A percentile compares a stretch with the other conserved stretches of the same genome.
Evolutionary conservation across 225 moss, liverwort and hornwort species (phyloP).

Genomic region (Bryoerythrophyllum caledonicum): DNA sequence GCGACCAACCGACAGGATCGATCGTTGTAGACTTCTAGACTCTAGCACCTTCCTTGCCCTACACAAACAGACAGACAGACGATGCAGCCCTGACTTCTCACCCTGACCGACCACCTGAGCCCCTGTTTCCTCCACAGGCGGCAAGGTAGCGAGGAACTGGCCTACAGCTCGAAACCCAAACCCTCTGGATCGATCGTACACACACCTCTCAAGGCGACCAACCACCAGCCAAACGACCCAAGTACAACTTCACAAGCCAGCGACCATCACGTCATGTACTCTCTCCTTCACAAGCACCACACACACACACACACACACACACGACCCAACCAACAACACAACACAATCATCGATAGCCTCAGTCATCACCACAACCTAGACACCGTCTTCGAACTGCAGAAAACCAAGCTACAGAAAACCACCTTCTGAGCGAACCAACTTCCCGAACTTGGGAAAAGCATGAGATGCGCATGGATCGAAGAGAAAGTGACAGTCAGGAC

Average conservation of each 20-base stretch:
- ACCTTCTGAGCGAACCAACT: too few relatives aligned
- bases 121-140: not conserved
- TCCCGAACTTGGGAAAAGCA: not conserved
- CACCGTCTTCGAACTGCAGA: too few relatives aligned
- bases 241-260: not conserved
- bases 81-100: too few relatives aligned
- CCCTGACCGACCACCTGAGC: not conserved
- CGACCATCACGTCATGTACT: not conserved
- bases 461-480: conserved; percentile 8
- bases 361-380: not conserved
- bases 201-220: conserved; percentile 25
- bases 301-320: not conserved
- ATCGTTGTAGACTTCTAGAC: not conserved
- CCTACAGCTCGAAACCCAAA: not conserved
- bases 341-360: not conserved
- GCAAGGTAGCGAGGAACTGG: not conserved
- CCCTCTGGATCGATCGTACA: not conserved
- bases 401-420: too few relatives aligned
- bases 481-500: not conserved
- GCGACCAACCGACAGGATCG: conserved; percentile 18
- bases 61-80: too few relatives aligned
- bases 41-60: not conserved
- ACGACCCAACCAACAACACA: not conserved
- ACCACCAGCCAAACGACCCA: conserved; percentile 1
- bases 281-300: not conserved